A percentile compares a stretch with the other conserved stretches of the same genome.
These are phyloP conservation scores for Corchorus olitorius DNA, from an alignment of 345 rosid genomes.

Conservation along the genomic window DNA sequence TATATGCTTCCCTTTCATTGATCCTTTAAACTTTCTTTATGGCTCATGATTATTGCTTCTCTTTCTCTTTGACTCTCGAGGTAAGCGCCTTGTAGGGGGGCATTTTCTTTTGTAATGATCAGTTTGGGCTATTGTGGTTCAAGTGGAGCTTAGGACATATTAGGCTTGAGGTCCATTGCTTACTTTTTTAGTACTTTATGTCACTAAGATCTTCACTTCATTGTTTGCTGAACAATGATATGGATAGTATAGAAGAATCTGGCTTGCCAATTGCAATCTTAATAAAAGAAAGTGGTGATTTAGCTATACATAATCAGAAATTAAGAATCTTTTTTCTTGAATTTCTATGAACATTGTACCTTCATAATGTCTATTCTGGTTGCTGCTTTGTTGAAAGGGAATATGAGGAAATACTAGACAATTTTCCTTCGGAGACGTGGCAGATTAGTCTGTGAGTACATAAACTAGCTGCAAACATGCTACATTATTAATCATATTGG, in stretches of 20 bases:
- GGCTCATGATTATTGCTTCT: background rate
- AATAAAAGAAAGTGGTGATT: background rate
- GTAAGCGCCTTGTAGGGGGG: conserved; percentile 5
- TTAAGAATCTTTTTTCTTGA: background rate
- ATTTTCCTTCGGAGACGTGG: background rate
- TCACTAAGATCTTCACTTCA: background rate
- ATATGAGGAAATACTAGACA: background rate
- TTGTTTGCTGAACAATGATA: background rate
- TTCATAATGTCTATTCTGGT: background rate
- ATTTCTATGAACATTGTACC: background rate
- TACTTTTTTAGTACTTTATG: background rate
- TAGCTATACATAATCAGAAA: background rate
- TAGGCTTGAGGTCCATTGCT: background rate
- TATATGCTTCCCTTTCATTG: background rate
- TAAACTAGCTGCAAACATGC: conserved; percentile 4
- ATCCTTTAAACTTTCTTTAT: background rate
- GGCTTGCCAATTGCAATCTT: background rate
- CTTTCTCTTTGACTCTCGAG: conserved; percentile 1
- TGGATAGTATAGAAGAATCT: background rate
- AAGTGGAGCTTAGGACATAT: background rate
- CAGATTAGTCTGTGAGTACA: background rate
- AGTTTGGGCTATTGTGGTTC: background rate
- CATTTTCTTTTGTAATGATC: background rate
- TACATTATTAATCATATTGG: background rate
- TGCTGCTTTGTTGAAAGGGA: conserved; percentile 2